Percentiles rank a stretch among this genome's conserved stretches.
These are phyloP conservation scores for Mycena venus DNA, from an alignment of 768 basidiomycete genomes.

Conservation along the genomic window DNA sequence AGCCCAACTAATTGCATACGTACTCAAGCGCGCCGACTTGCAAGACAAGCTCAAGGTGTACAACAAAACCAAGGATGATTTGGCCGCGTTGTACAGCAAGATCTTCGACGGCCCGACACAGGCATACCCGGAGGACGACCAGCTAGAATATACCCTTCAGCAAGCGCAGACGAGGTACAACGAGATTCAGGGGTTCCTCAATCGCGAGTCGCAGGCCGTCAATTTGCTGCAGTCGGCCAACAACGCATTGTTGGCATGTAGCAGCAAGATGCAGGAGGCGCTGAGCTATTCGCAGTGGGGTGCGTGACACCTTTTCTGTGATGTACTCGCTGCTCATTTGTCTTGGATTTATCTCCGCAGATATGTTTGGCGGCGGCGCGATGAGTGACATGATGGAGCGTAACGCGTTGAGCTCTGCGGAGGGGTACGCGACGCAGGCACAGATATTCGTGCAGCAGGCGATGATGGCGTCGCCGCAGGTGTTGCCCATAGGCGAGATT, in stretches of 20 bases:
- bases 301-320: slow-evolving; percentile 25
- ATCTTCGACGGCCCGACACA: slow-evolving; percentile 60
- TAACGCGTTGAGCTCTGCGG: slow-evolving; percentile 52
- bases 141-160: slow-evolving; percentile 54
- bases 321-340: neutral
- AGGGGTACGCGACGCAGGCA: slow-evolving; percentile 51
- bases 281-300: slow-evolving; percentile 57
- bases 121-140: slow-evolving; percentile 62
- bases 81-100: slow-evolving; percentile 54
- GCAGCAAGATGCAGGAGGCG: slow-evolving; percentile 51
- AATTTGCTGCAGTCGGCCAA: slow-evolving; percentile 54
- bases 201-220: slow-evolving; percentile 55
- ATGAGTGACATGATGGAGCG: slow-evolving; percentile 59
- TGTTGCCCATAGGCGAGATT: slow-evolving; percentile 53
- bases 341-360: slow-evolving; percentile 35
- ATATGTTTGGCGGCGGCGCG: slow-evolving; percentile 57
- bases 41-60: slow-evolving; percentile 45
- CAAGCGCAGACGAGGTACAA: slow-evolving; percentile 49
- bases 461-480: slow-evolving; percentile 48
- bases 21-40: slow-evolving; percentile 52
- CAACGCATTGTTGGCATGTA: slow-evolving; percentile 46
- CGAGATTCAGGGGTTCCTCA: slow-evolving; percentile 51
- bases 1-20: no score
- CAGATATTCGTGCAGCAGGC: slow-evolving; percentile 56
- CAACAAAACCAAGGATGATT: slow-evolving; percentile 49